A percentile compares a stretch with the other conserved stretches of the same genome.
phyloP scores from a whole-genome alignment of 2,329 filamentous ascomycete species.

The Phialemonium atrogriseum region DNA sequence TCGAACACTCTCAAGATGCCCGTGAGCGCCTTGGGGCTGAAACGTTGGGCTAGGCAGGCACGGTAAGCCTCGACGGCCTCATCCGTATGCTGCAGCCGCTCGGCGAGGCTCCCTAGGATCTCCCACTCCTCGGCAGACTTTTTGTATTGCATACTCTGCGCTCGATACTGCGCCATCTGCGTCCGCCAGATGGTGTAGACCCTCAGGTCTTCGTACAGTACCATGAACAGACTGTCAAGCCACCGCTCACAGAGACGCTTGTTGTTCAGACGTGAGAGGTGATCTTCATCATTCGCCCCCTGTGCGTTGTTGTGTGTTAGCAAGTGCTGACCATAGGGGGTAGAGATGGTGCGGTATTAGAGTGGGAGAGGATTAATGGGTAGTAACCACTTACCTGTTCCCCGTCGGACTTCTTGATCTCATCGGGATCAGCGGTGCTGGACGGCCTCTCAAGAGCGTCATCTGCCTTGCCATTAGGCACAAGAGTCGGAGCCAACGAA shows the following conservation, averaged over 20 bases:
- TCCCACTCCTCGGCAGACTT: conserved; percentile 98
- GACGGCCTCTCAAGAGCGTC: conserved; percentile 64
- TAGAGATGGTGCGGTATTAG: not conserved
- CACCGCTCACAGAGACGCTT: conserved; percentile 96
- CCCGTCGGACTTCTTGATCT: conserved; percentile 57
- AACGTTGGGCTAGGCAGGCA: conserved; percentile 76
- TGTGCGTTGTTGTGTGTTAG: conserved; percentile 27
- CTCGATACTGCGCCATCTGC: conserved; percentile 90
- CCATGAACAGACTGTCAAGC: conserved; percentile 99
- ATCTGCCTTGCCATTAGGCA: conserved; percentile 22
- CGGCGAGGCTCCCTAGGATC: conserved; percentile 85
- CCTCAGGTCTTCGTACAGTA: conserved; percentile 92
- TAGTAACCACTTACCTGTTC: conserved; percentile 51
- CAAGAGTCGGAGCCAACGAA: conserved; percentile 18
- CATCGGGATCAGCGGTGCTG: conserved; percentile 68
- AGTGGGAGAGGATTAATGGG: too few species aligned
- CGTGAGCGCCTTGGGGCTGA: conserved; percentile 85
- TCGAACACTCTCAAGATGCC: conserved; percentile 78
- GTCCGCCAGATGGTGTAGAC: conserved; percentile 99
- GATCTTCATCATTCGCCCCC: conserved; percentile 57
- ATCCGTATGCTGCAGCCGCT: conserved; percentile 83
- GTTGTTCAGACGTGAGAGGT: conserved; percentile 88
- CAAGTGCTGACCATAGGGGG: not conserved
- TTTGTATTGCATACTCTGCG: conserved; percentile 90
- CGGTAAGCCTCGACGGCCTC: conserved; percentile 92